phyloP scores from a whole-genome alignment of 176 grass and related monocot genomes.

The Hsuehochloa calcarea region DNA sequence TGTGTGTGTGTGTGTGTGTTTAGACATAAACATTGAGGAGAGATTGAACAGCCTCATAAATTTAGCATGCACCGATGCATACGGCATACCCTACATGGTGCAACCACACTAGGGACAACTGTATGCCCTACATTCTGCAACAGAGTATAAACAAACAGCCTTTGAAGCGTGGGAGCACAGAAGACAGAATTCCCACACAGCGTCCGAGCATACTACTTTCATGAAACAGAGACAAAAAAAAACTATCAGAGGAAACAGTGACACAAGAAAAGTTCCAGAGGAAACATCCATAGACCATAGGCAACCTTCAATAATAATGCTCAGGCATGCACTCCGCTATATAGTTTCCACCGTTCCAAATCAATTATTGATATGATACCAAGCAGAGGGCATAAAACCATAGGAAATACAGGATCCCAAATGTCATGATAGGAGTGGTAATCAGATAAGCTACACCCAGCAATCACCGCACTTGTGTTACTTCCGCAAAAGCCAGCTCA shows the following conservation, averaged over 20 bases:
- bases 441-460: conserved; percentile 46
- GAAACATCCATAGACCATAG: neutral
- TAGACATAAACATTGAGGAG: no score
- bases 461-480: conserved; percentile 61
- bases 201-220: no score
- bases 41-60: no score
- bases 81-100: no score
- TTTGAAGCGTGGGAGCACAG: no score
- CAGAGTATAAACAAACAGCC: no score
- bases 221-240: no score
- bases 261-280: neutral
- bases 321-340: neutral
- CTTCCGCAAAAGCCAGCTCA: conserved; percentile 58
- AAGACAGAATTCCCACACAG: no score
- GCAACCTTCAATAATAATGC: neutral
- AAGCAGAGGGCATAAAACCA: conserved; percentile 37
- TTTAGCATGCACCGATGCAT: no score
- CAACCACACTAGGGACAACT: no score
- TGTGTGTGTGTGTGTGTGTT: no score
- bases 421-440: conserved; percentile 28
- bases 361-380: conserved; percentile 36
- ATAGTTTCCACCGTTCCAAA: neutral
- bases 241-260: neutral
- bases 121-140: no score
- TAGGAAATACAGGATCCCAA: conserved; percentile 37